Percentiles rank a stretch among this genome's conserved stretches.
Evolutionary conservation across 495 filamentous ascomycete genomes (phyloP).

Genomic region (Aspergillus cavernicola): DNA sequence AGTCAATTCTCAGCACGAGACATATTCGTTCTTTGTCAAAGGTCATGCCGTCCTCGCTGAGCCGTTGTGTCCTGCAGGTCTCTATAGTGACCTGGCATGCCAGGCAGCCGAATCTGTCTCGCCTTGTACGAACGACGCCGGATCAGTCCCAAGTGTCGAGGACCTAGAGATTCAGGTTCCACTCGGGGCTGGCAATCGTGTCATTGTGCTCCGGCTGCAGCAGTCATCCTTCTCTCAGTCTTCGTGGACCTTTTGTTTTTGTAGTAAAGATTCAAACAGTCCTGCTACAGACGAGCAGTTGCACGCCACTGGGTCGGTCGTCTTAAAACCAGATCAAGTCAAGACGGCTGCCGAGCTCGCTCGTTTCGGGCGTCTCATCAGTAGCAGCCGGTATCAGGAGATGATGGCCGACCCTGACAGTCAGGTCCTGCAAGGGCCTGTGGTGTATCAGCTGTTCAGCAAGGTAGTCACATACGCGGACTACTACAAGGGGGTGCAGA

Average conservation of each 20-base stretch:
- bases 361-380: neutral
- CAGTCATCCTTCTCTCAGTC: neutral
- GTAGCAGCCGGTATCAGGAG: neutral
- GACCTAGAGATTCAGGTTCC: slow-evolving; percentile 5
- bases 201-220: neutral
- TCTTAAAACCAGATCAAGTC: neutral
- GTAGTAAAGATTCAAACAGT: neutral
- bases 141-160: neutral
- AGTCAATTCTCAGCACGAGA: neutral
- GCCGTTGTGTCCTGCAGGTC: neutral
- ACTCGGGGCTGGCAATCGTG: neutral
- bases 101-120: neutral
- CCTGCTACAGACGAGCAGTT: neutral
- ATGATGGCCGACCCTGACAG: neutral
- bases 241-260: neutral
- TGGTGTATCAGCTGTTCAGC: neutral
- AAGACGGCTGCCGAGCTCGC: neutral
- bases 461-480: neutral
- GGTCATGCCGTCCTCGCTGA: neutral
- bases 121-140: neutral
- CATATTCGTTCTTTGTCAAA: neutral
- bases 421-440: neutral
- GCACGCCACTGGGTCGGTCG: neutral
- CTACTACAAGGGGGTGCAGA: neutral
- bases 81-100: neutral